phyloP scores from a whole-genome alignment of 805 yeast genomes.

The Pichia gijzeniarum region DNA sequence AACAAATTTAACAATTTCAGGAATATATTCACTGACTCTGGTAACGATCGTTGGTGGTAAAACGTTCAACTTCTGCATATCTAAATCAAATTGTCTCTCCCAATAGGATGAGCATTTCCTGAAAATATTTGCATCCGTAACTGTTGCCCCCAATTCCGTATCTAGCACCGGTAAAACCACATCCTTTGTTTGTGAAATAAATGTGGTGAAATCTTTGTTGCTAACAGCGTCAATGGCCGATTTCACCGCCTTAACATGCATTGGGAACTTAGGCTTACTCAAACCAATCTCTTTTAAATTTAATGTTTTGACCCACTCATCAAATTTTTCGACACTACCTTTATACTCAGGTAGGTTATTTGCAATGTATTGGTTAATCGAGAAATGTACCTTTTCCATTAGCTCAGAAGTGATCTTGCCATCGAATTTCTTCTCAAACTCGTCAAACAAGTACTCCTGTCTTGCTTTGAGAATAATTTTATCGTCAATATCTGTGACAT shows the following conservation, averaged over 20 bases:
- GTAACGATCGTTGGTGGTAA: constrained; percentile 81
- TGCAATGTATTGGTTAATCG: constrained; percentile 43
- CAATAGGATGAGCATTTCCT: constrained; percentile 77
- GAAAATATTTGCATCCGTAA: constrained; percentile 82
- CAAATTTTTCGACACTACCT: constrained; percentile 32
- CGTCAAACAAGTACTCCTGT: constrained; percentile 72
- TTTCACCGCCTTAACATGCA: constrained; percentile 65
- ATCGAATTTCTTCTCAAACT: constrained; percentile 36
- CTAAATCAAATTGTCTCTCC: constrained; percentile 80
- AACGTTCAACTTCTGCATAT: constrained; percentile 82
- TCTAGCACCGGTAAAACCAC: constrained; percentile 73
- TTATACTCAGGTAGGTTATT: constrained; percentile 47
- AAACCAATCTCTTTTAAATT: constrained; percentile 45
- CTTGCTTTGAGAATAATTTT: constrained; percentile 93
- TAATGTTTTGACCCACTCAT: constrained; percentile 44
- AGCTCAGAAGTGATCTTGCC: constrained; percentile 32
- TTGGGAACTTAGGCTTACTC: constrained; percentile 75
- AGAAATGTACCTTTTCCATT: constrained; percentile 33
- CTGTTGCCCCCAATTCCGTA: constrained; percentile 59
- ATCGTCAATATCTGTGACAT: constrained; percentile 98
- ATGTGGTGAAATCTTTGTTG: constrained; percentile 27
- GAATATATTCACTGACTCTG: constrained; percentile 91
- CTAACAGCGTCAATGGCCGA: constrained; percentile 13
- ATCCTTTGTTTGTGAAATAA: constrained; percentile 56
- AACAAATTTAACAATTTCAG: constrained; percentile 82